Base-by-base conservation (phyloP, 2,329 filamentous ascomycete genomes). In the Penicillium olsonii region DNA sequence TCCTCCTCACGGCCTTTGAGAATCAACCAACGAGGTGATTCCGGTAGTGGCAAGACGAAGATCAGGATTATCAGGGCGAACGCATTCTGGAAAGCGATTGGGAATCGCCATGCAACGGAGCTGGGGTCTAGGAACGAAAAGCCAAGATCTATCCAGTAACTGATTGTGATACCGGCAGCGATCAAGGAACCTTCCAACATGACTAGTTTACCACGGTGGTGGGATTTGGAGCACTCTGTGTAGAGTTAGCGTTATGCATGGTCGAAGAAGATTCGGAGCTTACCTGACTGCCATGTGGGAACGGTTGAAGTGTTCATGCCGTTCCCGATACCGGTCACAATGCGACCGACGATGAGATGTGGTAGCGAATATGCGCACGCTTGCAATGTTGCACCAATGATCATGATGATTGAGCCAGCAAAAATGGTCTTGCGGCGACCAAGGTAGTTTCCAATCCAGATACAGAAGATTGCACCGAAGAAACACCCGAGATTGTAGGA, bases 21-120 rank as follows among this genome's bases (percentile, higher is more conserved):
- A 18, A 82, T 75, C 14, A 84, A 66, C 77, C 79, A 83, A 40
- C 80, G 72, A 6, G 80, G 80, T 0, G 77, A 81, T 52, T 84
- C 80, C 3, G 80, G 80, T 1, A 82, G 65, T 4, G 69, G 67
- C n/a, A 76, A 61, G 6, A 79, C 72, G 33, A 73, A 68, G 18
- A 58, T 51, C 37, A 77, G 64, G 26, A 81, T 78, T 24, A 81
- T 65, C 4, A 81, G 48, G 0, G 79, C 78, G 42, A 83, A 77
- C 5, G 80, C 43, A 48, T 80, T 79, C 60, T 83, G 80, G 59
- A 83, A 79, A 10, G 75, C 77, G 42, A 82, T 78, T 1, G 79
- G 79, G 53, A 81, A 78, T 31, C 79, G 71, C 78, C 78, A 82
- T 2, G 73, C 64, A 18, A 75, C 64, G 0, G 67, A 68, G 45